Evolutionary conservation across 345 rosid species (phyloP).

Genomic region (Kernera saxatilis): DNA sequence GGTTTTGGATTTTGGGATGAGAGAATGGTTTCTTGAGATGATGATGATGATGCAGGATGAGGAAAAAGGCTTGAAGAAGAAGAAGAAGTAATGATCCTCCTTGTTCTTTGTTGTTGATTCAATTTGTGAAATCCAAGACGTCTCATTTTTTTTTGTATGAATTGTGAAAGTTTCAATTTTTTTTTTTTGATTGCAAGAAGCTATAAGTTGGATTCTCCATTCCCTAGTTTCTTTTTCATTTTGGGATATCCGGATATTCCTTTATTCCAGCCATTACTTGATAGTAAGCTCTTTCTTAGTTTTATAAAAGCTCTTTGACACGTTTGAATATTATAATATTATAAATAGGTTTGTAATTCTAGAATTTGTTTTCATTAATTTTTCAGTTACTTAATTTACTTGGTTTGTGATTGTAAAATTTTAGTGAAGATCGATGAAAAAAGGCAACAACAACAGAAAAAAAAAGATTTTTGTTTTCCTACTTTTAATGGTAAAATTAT

Average conservation of each 20-base stretch:
- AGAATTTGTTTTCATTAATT: too few relatives aligned
- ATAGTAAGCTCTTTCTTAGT: too few relatives aligned
- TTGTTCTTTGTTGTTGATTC: conserved; percentile 2
- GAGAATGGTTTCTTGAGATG: background rate
- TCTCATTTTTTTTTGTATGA: background rate
- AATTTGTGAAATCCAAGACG: conserved; percentile 9
- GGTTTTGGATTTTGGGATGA: background rate
- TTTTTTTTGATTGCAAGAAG: background rate
- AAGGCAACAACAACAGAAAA: too few relatives aligned
- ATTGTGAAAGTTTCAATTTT: background rate
- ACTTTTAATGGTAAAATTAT: too few relatives aligned
- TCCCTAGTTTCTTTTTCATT: background rate
- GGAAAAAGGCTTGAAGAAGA: background rate
- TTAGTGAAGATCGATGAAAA: too few relatives aligned
- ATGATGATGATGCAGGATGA: conserved; percentile 13
- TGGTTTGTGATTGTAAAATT: too few relatives aligned
- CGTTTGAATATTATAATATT: too few relatives aligned
- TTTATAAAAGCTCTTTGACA: too few relatives aligned
- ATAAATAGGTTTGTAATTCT: too few relatives aligned
- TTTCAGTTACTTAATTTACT: too few relatives aligned
- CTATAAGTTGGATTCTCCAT: background rate
- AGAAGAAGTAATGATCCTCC: background rate
- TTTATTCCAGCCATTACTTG: too few relatives aligned
- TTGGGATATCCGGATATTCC: conserved; percentile 8
- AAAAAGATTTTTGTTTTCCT: too few relatives aligned